These are phyloP conservation scores for Zizania palustris DNA, from an alignment of 202 grass and related monocot genomes.

Conservation along the genomic window DNA sequence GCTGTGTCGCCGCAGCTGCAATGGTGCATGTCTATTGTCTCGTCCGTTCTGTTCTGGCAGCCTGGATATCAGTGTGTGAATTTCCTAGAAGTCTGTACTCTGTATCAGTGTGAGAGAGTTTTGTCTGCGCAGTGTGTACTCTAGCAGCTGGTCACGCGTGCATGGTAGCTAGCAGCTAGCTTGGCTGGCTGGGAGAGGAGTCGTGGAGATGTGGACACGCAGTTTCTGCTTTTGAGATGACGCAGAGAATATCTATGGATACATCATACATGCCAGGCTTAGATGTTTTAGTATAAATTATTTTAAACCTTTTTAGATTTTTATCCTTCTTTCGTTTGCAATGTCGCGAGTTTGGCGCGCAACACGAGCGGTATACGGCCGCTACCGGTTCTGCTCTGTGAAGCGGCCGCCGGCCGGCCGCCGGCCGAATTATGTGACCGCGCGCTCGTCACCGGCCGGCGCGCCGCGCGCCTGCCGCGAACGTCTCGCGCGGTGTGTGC, in stretches of 20 bases:
- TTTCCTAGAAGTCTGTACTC: background rate
- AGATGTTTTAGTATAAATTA: too few species aligned
- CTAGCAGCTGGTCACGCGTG: too few species aligned
- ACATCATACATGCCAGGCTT: too few species aligned
- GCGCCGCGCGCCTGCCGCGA: too few species aligned
- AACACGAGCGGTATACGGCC: background rate
- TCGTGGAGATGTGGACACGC: background rate
- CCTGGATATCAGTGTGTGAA: background rate
- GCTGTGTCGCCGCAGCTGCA: background rate
- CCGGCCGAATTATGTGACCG: too few species aligned
- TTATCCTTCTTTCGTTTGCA: background rate
- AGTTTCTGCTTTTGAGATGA: conserved; percentile 1
- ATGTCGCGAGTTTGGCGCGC: background rate
- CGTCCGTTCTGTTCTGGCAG: background rate
- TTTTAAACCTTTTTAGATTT: too few species aligned
- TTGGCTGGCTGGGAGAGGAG: conserved; percentile 31
- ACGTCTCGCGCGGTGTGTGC: too few species aligned
- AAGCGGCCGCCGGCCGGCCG: too few species aligned
- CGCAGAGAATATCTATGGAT: background rate
- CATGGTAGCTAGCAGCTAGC: too few species aligned
- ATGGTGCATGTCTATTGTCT: background rate
- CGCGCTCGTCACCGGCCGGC: too few species aligned
- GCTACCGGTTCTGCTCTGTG: background rate
- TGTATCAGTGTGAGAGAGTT: background rate
- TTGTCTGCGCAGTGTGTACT: background rate